These are phyloP conservation scores for Heliamphora pulchella DNA, from an alignment of 179 eudicot genomes.

Conservation along the genomic window DNA sequence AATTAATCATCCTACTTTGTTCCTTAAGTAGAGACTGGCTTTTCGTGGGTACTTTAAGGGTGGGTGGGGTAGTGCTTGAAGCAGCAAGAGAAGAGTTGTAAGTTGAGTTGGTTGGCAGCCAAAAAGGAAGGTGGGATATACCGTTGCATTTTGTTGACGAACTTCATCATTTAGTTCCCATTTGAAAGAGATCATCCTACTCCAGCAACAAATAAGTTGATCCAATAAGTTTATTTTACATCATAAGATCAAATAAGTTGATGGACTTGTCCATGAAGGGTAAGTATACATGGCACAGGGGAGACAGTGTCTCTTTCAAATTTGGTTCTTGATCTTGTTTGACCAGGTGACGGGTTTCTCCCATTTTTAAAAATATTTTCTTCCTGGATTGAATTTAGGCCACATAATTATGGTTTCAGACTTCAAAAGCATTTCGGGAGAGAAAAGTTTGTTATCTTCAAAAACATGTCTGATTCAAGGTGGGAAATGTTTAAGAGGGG, in stretches of 20 bases:
- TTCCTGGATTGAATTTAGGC: neutral
- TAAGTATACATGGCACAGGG: neutral
- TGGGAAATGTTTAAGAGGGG: neutral
- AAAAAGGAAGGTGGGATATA: neutral
- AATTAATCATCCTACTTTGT: neutral
- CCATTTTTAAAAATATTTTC: neutral
- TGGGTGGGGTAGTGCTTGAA: neutral
- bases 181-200: no score
- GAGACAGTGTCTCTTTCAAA: neutral
- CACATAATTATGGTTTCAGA: neutral
- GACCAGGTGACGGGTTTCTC: neutral
- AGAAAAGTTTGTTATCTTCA: neutral
- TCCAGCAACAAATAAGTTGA: no score
- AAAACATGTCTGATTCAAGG: neutral
- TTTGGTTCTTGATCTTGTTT: neutral
- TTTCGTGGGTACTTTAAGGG: no score
- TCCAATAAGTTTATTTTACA: no score
- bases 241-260: neutral
- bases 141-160: neutral
- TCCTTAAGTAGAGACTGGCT: no score
- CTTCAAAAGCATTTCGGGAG: neutral
- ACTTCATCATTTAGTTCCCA: no score
- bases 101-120: neutral
- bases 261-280: neutral
- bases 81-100: neutral